phyloP scores from a whole-genome alignment of 306 rosid species.

The Rosa rugosa region DNA sequence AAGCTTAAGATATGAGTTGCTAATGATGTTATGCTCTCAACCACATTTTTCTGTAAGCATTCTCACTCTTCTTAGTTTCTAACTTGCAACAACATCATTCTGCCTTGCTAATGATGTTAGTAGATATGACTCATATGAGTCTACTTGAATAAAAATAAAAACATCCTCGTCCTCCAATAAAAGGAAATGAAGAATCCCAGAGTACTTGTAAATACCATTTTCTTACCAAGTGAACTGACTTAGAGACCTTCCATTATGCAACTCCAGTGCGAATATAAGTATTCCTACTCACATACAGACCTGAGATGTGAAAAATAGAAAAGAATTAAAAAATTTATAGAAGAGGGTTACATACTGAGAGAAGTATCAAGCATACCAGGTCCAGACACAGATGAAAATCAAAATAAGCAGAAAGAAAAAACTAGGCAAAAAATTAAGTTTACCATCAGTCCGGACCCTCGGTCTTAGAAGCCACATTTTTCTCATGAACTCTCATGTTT shows the following conservation, averaged over 20 bases:
- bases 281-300: constrained; percentile 92
- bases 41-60: too few species aligned
- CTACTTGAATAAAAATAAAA: too few species aligned
- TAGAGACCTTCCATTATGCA: constrained; percentile 87
- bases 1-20: too few species aligned
- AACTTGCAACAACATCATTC: too few species aligned
- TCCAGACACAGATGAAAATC: background rate
- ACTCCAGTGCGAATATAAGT: constrained; percentile 89
- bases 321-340: constrained; percentile 2
- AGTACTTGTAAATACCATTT: background rate
- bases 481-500: constrained; percentile 77
- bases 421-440: constrained; percentile 18
- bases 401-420: background rate
- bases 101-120: too few species aligned
- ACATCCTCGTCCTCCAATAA: background rate
- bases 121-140: too few species aligned
- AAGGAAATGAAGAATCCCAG: background rate
- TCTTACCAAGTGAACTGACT: constrained; percentile 91
- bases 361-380: background rate
- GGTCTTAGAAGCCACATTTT: constrained; percentile 94
- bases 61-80: too few species aligned
- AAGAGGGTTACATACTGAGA: background rate
- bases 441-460: constrained; percentile 89
- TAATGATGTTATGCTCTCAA: too few species aligned
- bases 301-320: constrained; percentile 40